Base-by-base conservation (phyloP, 2,329 filamentous ascomycete species). In the Aciculosporium take region DNA sequence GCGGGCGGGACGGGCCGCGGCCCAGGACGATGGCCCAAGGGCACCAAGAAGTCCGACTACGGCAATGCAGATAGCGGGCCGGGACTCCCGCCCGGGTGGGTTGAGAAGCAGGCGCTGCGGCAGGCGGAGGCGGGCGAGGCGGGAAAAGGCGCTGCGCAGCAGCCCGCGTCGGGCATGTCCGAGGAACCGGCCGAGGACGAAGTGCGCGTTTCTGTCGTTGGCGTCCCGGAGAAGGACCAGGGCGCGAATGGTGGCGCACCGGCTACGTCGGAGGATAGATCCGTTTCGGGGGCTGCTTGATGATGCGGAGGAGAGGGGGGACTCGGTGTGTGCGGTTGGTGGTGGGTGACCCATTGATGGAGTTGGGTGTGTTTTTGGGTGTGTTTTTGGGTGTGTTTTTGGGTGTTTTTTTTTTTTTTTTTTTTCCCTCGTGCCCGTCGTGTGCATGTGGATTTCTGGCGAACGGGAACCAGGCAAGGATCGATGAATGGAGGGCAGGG, bases 31-130 rank as follows among this genome's bases (percentile, higher is more conserved):
- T 81, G 75, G 74, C 76, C 76, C 0, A 81, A 80, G 53, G 76
- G 76, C 5, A 79, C 76, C 0, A 81, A 79, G 57, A 81, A 81
- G 55, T 72, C 72, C 30, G 76, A 81, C 51, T 81, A 81, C 43
- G 76, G 76, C 0, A 79, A 79, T 46, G 76, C 76, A 0, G 72
- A 74, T 27, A 79, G 76, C 49, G 76, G 76, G 1, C 76, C 76
- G 2, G 76, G 76, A 2, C 59, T 80, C 15, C 76, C 76, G 1
- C 76, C 76, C 3, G 67, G 65, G 0, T 77, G 74, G 74, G 53
- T 51, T 15, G 61, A 64, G 37, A 60, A 48, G 40, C 51, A 52
- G 39, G 37, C 48, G 1, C 48, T 47, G 7, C 45, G 40, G 10
- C 42, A 38, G 24, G 41, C 50, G 18, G 39, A 43, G 1, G 49